A percentile compares a stretch with the other conserved stretches of the same genome.
Conservation (phyloP, 495 filamentous ascomycete species). For the Penicillium psychrofluorescens region DNA sequence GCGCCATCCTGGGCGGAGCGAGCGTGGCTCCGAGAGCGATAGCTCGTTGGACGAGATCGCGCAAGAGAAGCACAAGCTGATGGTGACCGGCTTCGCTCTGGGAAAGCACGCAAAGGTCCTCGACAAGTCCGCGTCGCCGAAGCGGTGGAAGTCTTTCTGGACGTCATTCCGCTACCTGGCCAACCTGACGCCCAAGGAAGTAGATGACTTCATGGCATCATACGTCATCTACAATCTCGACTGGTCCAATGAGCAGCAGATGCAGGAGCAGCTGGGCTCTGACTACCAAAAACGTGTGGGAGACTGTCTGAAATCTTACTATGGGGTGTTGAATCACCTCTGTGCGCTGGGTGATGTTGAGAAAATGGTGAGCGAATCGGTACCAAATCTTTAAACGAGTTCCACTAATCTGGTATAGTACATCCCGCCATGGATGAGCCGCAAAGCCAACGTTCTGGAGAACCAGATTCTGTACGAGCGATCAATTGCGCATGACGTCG, state of each 20-base stretch:
- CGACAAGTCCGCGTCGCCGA: conserved; percentile 44
- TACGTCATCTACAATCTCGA: conserved; percentile 62
- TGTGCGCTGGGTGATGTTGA: conserved; percentile 61
- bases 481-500: conserved; percentile 47
- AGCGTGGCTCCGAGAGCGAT: conserved; percentile 33
- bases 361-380: conserved; percentile 39
- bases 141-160: conserved; percentile 48
- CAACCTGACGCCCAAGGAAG: conserved; percentile 49
- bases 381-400: too few relatives aligned
- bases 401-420: conserved; percentile 18
- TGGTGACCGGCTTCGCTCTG: conserved; percentile 7
- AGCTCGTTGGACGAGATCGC: conserved; percentile 34
- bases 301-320: conserved; percentile 53
- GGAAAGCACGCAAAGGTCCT: conserved; percentile 19
- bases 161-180: conserved; percentile 49
- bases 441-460: conserved; percentile 41
- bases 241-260: conserved; percentile 52
- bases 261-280: conserved; percentile 49
- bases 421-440: conserved; percentile 56
- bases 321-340: conserved; percentile 57
- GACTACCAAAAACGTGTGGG: conserved; percentile 54
- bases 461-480: conserved; percentile 56
- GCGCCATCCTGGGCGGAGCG: conserved; percentile 15
- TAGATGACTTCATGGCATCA: conserved; percentile 59
- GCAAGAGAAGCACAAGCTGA: conserved; percentile 29